Base-by-base conservation (phyloP, 257 asterid genomes). In the Fraxinus excelsior region DNA sequence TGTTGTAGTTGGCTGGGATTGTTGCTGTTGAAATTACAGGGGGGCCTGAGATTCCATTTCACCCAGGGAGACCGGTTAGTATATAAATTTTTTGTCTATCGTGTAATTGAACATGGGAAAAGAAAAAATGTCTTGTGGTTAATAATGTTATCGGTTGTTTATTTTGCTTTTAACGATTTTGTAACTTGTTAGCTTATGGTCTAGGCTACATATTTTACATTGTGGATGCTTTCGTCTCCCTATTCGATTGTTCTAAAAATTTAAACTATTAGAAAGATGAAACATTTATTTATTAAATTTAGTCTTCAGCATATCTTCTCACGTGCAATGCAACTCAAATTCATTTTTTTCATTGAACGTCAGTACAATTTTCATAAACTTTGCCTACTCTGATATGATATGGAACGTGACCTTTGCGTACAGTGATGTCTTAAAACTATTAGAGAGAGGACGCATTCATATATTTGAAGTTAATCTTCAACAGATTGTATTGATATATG, bases 1-100 rank as follows among this genome's bases (percentile, higher is more conserved):
- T 16, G 72, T 6, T 72, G 5, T 69, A 87, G 91, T 78, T 87
- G 56, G 91, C 91, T 70, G 91, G 89, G 21, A 73, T 87, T 72
- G 89, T 87, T 67, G 82, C 91, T 42, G 91, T 87, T 72, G 91
- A 87, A 85, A 82, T 87, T n/a, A 87, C 91, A 35, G 91, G 89
- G 70, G 89, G 91, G 12, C 89, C 91, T 25, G 84, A 87, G 51
- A 85, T 87, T 73, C 91, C 91, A 37, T 87, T 87, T 67, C 91
- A 87, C 79, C 89, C 91, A 29, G 89, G 91, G 72, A 79, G 91
- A 71, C 80, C 67, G 79, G 89, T 87, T 64, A 76, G 87, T 60
- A 60, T 21, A 60, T 25, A 7, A 0, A 23, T 10, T 3, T 7
- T 21, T n/a, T 14, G 13, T n/a, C 5, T 58, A 10, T 21, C 31